phyloP scores from a whole-genome alignment of 352 stramenopile species.

The Stephanocyclus meneghinianus region DNA sequence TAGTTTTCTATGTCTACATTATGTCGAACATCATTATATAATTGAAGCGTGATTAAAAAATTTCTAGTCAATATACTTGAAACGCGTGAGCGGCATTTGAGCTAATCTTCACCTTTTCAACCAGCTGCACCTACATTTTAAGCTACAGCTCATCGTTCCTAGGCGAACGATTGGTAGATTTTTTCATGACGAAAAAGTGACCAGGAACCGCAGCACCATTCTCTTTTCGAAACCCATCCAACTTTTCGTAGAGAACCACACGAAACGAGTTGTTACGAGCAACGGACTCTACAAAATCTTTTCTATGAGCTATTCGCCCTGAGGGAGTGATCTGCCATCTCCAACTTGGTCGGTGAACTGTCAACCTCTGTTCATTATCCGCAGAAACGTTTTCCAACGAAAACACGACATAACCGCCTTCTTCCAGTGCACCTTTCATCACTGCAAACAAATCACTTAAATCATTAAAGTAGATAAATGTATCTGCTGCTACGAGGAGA shows the following conservation, averaged over 20 bases:
- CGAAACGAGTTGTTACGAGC: constrained; percentile 43
- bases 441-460: constrained; percentile 67
- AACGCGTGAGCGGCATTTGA: neutral
- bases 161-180: constrained; percentile 4
- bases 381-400: constrained; percentile 72
- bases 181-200: constrained; percentile 69
- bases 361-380: constrained; percentile 53
- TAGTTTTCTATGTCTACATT: no score
- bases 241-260: constrained; percentile 63
- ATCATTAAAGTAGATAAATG: constrained; percentile 80
- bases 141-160: constrained; percentile 22
- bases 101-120: no score
- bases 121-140: neutral
- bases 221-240: constrained; percentile 71
- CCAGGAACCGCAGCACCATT: constrained; percentile 58
- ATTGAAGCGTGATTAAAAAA: no score
- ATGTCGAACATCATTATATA: no score
- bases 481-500: constrained; percentile 71
- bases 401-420: constrained; percentile 62
- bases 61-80: no score
- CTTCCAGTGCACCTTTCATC: constrained; percentile 56
- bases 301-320: constrained; percentile 69
- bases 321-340: constrained; percentile 72
- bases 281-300: constrained; percentile 60
- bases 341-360: constrained; percentile 54